phyloP scores from a whole-genome alignment of 2,329 filamentous ascomycete species.

The Hypoxylon rubiginosum region DNA sequence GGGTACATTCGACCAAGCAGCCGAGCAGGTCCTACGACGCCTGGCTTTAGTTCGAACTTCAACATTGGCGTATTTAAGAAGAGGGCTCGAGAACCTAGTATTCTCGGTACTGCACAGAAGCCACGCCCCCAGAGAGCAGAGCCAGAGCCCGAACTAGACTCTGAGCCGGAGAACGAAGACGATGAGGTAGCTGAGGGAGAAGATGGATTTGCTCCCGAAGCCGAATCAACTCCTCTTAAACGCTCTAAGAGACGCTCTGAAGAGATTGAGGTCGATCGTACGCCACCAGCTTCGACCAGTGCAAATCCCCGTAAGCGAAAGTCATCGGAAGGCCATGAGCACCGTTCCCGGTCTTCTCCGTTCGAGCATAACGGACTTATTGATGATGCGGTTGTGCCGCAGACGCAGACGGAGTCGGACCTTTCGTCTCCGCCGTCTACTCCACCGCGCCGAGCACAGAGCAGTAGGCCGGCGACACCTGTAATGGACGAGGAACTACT shows the following conservation, averaged over 20 bases:
- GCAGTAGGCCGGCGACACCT: constrained; percentile 54
- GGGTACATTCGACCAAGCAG: constrained; percentile 53
- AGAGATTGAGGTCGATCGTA: constrained; percentile 39
- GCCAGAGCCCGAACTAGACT: constrained; percentile 49
- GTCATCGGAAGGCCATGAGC: constrained; percentile 61
- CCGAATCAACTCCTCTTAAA: constrained; percentile 76
- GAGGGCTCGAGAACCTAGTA: constrained; percentile 71
- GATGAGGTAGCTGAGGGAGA: constrained; percentile 58
- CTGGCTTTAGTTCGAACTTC: constrained; percentile 54
- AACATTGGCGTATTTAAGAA: constrained; percentile 71
- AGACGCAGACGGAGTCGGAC: constrained; percentile 45
- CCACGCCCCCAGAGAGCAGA: constrained; percentile 50
- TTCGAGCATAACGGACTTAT: constrained; percentile 45
- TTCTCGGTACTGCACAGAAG: constrained; percentile 67
- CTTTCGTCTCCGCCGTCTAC: constrained; percentile 45
- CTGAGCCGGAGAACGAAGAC: constrained; percentile 60
- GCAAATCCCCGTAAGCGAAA: constrained; percentile 68
- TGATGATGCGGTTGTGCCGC: constrained; percentile 41
- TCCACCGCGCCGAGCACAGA: constrained; percentile 35
- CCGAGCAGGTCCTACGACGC: constrained; percentile 51
- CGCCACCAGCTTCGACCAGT: constrained; percentile 51
- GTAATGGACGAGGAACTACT: constrained; percentile 63
- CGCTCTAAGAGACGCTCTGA: constrained; percentile 58
- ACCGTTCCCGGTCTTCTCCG: constrained; percentile 54
- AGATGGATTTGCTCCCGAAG: constrained; percentile 71